Evolutionary conservation across 148 eudicot species (phyloP), one percentile per base, ranked within the genome.

Genomic region (Cornus suecica): DNA sequence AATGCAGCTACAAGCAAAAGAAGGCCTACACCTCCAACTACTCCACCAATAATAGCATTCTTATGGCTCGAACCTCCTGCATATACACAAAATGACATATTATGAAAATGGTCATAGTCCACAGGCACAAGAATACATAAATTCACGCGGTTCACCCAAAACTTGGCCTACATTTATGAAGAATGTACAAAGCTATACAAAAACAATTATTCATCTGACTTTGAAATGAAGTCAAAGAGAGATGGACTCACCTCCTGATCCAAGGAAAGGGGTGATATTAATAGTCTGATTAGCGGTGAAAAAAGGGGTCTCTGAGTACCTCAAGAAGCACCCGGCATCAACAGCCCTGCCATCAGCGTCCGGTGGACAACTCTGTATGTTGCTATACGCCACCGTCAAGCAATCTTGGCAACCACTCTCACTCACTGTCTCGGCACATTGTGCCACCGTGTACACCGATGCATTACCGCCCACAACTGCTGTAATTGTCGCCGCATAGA

Each of bases 221-320:
- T 51, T 51, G 20, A 51, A 51, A 3, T 51, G 58, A 70, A 48
- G 20, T n/a, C n/a, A 26, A 56, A 73, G 1, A n/a, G 30, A 6
- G 25, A 9, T 1, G 26, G 69, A 28, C 66, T 77, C 66, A 80
- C 88, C 88, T 74, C 80, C 69, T 65, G 74, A 37, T 37, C 42
- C 74, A 5, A 87, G 77, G 64, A 74, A 82, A 5, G 80, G 72
- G 20, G 72, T 74, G 73, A 83, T 76, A 72, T 83, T 41, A 10
- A 68, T 76, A 1, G 84, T 86, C 81, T 83, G 85, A 66, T 83
- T 86, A 77, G 74, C 86, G 29, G 75, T 42, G 37, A 86, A 86
- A 45, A 86, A 86, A 25, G 83, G 37, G 18, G 72, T 73, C 34
- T 54, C 76, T 0, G 86, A 81, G 74, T 79, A 86, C 64, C 89